Evolutionary conservation across 2,329 filamentous ascomycete genomes (phyloP).

Genomic region (Lasiodiplodia hormozganensis): DNA sequence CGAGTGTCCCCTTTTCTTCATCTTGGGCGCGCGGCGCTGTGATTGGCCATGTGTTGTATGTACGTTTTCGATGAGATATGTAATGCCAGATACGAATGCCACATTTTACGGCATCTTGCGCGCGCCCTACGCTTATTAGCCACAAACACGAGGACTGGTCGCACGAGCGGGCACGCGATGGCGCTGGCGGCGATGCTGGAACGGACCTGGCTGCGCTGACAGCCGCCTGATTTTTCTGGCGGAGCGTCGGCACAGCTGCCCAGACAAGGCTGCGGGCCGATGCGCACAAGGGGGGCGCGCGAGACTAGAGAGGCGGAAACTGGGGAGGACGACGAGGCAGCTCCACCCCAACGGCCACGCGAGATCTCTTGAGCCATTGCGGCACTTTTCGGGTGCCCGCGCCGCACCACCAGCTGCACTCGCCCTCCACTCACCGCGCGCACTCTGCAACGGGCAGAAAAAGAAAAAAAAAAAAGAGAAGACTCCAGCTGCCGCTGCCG

Average conservation of each 20-base stretch:
- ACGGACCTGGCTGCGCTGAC: neutral
- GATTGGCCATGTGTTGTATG: conserved; percentile 14
- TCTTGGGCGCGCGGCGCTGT: neutral
- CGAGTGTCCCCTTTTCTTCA: conserved; percentile 4
- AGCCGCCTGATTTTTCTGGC: conserved; percentile 7
- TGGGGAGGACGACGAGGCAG: neutral
- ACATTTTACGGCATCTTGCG: neutral
- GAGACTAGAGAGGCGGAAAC: neutral
- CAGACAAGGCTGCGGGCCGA: conserved; percentile 21
- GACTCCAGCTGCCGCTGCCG: neutral
- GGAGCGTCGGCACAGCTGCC: conserved; percentile 12
- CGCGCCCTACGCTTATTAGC: neutral
- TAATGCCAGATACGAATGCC: conserved; percentile 10
- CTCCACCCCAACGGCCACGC: conserved; percentile 7
- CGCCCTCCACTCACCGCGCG: neutral
- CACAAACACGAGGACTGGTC: conserved; percentile 14
- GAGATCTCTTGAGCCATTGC: conserved; percentile 7
- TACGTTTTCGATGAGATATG: conserved; percentile 11
- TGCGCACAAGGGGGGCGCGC: conserved; percentile 11
- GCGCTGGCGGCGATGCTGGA: neutral
- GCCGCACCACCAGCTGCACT: neutral
- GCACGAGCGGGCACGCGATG: neutral
- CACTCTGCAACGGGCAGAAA: neutral
- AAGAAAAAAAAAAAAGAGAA: neutral
- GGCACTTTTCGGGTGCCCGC: conserved; percentile 5